Base-by-base conservation (phyloP, 768 basidiomycete species). In the Dacryopinax spathularia region DNA sequence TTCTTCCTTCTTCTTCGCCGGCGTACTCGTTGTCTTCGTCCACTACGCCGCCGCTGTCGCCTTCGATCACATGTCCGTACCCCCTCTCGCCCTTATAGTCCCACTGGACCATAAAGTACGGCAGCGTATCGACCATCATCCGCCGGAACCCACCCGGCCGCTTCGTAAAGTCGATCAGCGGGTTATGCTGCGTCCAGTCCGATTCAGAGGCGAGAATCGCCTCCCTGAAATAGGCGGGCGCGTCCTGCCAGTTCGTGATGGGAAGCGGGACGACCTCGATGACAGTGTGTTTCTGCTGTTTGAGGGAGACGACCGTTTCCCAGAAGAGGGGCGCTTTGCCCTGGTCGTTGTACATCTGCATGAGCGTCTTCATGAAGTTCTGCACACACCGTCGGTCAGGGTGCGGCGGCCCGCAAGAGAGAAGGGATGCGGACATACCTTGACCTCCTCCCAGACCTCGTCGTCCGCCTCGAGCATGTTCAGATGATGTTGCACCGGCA, bases 41-140 rank as follows among this genome's bases (percentile, higher is more conserved):
- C 10, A 76, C 82, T 0, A 80, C 77, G 1, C 80, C 81, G 35
- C 89, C 85, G 27, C 80, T 83, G 0, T 84, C 82, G 0, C 96
- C 96, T 73, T 99, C 96, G 65, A 99, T 96, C 66, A 99, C 90
- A 74, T 99, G 96, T 0, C 96, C 96, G 71, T 92, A 99, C 1
- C 96, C 96, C 70, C 91, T 92, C 74, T 97, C 93, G 27, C 96
- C 93, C 70, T 94, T 97, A 74, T 98, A 81, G 75, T 99, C 96
- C 73, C 95, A 99, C 69, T 95, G 93, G 6, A 98, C 89, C 91
- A 94, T 95, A 70, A 99, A 99, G 75, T 99, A 99, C 0, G 96
- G 96, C 33, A 99, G 76, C 70, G 97, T 96, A 1, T 94, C 86
- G 12, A 99, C 95, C 88, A 99, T 89, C 27, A 90, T 85, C 0